Percentiles rank a stretch among this genome's conserved stretches.
These are phyloP conservation scores for Aspergillus sp. DNA, from an alignment of 2,329 filamentous ascomycete species.

Conservation along the genomic window DNA sequence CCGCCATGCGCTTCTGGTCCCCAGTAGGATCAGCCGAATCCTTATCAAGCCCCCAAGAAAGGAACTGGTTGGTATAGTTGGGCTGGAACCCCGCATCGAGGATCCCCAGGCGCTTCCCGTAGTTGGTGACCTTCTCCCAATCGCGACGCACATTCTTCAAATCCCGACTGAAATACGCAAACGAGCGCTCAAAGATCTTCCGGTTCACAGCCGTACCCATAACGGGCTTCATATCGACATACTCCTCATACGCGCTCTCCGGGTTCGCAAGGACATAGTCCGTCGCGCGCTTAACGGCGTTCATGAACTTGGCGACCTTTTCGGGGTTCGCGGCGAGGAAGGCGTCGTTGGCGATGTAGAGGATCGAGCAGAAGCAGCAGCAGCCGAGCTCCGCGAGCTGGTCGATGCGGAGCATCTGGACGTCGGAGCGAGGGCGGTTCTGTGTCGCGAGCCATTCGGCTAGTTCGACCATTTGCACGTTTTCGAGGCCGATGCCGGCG, in stretches of 20 bases:
- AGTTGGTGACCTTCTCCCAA: slow-evolving; percentile 77
- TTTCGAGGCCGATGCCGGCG: slow-evolving; percentile 77
- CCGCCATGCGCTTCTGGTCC: slow-evolving; percentile 75
- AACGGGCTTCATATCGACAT: slow-evolving; percentile 72
- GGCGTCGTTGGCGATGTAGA: slow-evolving; percentile 77
- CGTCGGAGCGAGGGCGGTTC: slow-evolving; percentile 66
- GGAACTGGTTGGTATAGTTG: slow-evolving; percentile 76
- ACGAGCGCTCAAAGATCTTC: slow-evolving; percentile 80
- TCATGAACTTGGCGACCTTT: slow-evolving; percentile 69
- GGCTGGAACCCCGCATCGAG: slow-evolving; percentile 66
- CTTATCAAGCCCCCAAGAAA: slow-evolving; percentile 67
- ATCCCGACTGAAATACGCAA: slow-evolving; percentile 75
- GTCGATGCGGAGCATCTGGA: slow-evolving; percentile 81
- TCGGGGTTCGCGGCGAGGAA: slow-evolving; percentile 71
- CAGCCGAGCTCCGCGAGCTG: slow-evolving; percentile 78
- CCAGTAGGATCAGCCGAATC: slow-evolving; percentile 70
- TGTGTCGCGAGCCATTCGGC: slow-evolving; percentile 73
- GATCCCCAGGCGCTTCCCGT: slow-evolving; percentile 74
- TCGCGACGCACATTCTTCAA: slow-evolving; percentile 75
- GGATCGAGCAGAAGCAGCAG: slow-evolving; percentile 82
- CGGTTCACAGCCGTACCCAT: slow-evolving; percentile 71
- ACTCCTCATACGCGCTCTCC: slow-evolving; percentile 67
- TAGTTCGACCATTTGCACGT: slow-evolving; percentile 82
- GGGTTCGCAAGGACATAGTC: slow-evolving; percentile 71
- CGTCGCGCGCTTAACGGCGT: slow-evolving; percentile 74